Conservation (phyloP, 352 stramenopile species). For the Globisporangium viniferum region DNA sequence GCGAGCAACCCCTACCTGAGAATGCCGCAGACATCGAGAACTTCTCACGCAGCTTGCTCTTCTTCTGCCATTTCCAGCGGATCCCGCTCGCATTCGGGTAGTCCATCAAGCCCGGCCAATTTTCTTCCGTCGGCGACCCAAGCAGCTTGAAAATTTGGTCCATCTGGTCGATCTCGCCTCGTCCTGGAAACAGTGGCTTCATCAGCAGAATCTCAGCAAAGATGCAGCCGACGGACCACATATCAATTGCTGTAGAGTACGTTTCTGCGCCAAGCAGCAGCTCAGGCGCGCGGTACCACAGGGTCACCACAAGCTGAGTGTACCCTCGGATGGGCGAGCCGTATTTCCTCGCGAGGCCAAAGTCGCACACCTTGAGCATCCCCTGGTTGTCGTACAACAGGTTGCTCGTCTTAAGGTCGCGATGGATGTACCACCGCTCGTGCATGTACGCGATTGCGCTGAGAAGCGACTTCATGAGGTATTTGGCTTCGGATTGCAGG, state of each 20-base stretch:
- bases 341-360: conserved; percentile 82
- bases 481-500: conserved; percentile 92
- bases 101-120: conserved; percentile 82
- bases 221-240: conserved; percentile 97
- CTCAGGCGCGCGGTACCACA: conserved; percentile 94
- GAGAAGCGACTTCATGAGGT: conserved; percentile 91
- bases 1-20: conserved; percentile 42
- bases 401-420: conserved; percentile 98
- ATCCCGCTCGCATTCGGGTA: conserved; percentile 62
- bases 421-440: conserved; percentile 91
- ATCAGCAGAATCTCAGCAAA: conserved; percentile 95
- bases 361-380: conserved; percentile 83
- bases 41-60: conserved; percentile 70
- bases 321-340: conserved; percentile 71
- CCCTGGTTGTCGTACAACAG: conserved; percentile 91
- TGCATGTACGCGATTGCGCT: conserved; percentile 91
- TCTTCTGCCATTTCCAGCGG: conserved; percentile 66
- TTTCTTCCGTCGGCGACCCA: conserved; percentile 86
- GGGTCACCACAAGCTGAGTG: conserved; percentile 92
- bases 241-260: conserved; percentile 96
- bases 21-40: conserved; percentile 62
- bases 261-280: conserved; percentile 87
- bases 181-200: conserved; percentile 91
- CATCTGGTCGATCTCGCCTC: conserved; percentile 95
- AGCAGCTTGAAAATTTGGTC: conserved; percentile 96